Conservation (phyloP, 371 early-diverging fungal species). For the Mortierella sp. region DNA sequence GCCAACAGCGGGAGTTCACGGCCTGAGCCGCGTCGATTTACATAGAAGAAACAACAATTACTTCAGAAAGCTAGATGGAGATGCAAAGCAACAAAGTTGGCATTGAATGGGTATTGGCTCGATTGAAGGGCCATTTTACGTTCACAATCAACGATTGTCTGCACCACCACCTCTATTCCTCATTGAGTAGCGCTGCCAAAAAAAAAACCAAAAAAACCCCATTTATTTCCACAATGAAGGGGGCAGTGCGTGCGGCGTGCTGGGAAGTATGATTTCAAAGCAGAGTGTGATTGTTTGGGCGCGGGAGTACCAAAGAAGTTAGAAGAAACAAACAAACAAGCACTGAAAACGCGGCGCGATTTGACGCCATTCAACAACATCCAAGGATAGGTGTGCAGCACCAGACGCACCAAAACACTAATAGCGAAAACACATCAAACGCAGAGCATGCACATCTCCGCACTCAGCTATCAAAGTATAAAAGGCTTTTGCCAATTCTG, state of each 20-base stretch:
- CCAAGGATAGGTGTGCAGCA: constrained; percentile 69
- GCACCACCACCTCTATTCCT: too few species aligned
- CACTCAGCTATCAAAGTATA: not conserved
- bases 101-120: too few species aligned
- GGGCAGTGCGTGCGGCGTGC: too few species aligned
- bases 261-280: too few species aligned
- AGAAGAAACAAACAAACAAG: constrained; percentile 69
- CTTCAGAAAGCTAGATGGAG: too few species aligned
- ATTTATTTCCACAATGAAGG: too few species aligned
- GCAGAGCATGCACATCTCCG: not conserved
- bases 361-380: constrained; percentile 79
- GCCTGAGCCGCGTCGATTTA: not conserved
- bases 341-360: constrained; percentile 23
- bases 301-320: not conserved
- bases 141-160: too few species aligned
- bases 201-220: too few species aligned
- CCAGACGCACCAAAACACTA: not conserved
- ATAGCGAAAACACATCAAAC: not conserved
- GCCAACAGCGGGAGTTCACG: not conserved
- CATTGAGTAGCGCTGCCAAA: too few species aligned
- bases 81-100: too few species aligned
- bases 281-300: too few species aligned
- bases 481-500: not conserved
- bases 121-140: too few species aligned
- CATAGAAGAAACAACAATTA: not conserved